Conservation (phyloP, 139 green algal genomes). For the Pleodorina starrii region DNA sequence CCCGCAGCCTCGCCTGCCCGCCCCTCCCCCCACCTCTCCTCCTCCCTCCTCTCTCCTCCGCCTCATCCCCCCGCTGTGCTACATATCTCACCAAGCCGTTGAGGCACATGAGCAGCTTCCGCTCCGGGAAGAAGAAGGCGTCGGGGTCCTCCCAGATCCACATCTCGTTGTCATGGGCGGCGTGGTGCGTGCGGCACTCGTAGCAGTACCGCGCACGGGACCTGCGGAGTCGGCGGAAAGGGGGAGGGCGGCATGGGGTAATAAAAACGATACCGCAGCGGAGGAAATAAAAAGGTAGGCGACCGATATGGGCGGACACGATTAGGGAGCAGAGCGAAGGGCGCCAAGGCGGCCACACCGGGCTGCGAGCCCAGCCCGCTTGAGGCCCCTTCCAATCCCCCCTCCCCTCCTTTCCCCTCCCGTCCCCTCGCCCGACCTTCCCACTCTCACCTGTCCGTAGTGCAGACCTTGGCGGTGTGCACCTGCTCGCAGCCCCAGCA, state of each 20-base stretch:
- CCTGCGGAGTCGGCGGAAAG: too few relatives aligned
- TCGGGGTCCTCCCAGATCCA: slow-evolving; percentile 48
- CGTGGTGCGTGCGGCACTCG: slow-evolving; percentile 43
- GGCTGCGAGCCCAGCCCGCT: too few relatives aligned
- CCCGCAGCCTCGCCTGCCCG: too few relatives aligned
- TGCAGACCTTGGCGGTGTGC: slow-evolving; percentile 17
- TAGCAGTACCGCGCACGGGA: slow-evolving; percentile 37
- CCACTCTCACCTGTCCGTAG: background rate
- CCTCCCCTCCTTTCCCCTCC: background rate
- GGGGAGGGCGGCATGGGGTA: too few relatives aligned
- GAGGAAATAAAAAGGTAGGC: too few relatives aligned
- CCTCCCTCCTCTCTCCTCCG: background rate
- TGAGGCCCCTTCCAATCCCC: background rate
- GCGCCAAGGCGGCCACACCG: too few relatives aligned
- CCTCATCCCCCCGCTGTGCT: background rate
- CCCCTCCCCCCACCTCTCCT: too few relatives aligned
- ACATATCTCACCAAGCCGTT: slow-evolving; percentile 6
- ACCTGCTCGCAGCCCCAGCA: slow-evolving; percentile 14
- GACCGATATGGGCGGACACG: too few relatives aligned
- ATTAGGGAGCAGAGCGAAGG: too few relatives aligned
- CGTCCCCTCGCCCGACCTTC: background rate
- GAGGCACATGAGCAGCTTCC: slow-evolving; percentile 28
- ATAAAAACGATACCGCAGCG: too few relatives aligned
- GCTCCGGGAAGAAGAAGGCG: slow-evolving; percentile 23
- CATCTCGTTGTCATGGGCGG: slow-evolving; percentile 14